Base-by-base conservation (phyloP, 257 asterid species). In the Forsythia suspensa region DNA sequence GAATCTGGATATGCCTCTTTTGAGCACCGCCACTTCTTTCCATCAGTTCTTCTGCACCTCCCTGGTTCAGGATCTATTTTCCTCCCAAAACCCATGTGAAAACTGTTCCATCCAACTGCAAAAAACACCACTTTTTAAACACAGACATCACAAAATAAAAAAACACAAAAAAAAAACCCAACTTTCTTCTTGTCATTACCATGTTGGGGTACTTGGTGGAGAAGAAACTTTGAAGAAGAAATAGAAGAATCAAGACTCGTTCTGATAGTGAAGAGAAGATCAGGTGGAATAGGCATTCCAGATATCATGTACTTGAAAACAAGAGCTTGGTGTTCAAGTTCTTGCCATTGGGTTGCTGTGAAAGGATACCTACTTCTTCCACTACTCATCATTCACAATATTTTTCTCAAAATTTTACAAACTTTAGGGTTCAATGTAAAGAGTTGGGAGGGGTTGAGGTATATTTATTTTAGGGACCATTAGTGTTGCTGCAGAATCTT, bases 21-120 rank as follows among this genome's bases (percentile, higher is more conserved):
- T 0, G 99, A 91, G 77, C 99, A 95, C 69, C 99, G 85, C 99
- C 99, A 95, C 48, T 95, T 95, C 84, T 95, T 95, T 9, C 99
- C 99, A 85, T 95, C 99, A 40, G 99, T 95, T 82, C 99, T 89
- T 55, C 99, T 80, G 77, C 99, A 95, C 63, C 99, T 90, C 70
- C 99, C 99, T 72, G 99, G 99, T 81, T 95, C 99, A 29, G 97
- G 94, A 82, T 93, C 99, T 61, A 93, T 87, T 70, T 95, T 95
- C 72, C 92, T 83, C 16, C 98, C 97, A 73, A 89, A 92, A 16
- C 97, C 98, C 92, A 92, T 87, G 74, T 91, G 96, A 20, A 90
- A 92, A 76, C 90, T 81, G 84, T 82, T 92, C 97, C 96, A 92
- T 43, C 98, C 88, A 83, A 79, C 15, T 20, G 48, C 37, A 6